Base-by-base conservation (phyloP, 495 filamentous ascomycete genomes). In the Hyaloscypha bicolor region DNA sequence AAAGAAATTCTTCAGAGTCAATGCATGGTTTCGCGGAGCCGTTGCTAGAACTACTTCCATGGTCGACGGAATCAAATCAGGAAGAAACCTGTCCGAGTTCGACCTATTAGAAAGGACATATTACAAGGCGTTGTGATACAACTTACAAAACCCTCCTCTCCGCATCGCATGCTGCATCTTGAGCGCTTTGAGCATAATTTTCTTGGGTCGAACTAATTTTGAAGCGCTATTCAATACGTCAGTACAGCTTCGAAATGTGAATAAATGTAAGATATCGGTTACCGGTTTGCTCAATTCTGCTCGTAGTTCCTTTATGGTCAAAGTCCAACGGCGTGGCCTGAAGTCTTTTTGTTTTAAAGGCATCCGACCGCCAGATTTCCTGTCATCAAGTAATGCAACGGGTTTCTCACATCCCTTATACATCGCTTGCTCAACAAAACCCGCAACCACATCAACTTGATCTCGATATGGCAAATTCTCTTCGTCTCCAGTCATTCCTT, bases 401-500 rank as follows among this genome's bases (percentile, higher is more conserved):
- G 29, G 33, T 9, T 35, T 60, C 57, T 22, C 33, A 9, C 6
- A 21, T 4, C 35, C n/a, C 9, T 21, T 11, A 1, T 9, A 6
- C 25, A 8, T 22, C 35, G 9, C 19, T 37, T 60, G 30, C 57
- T 60, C 57, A 37, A 11, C 29, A 60, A 60, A 60, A 4, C 31
- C 32, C 14, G 30, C 57, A 37, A 60, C 57, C 30, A 33, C 30
- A 4, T 60, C 57, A 4, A 60, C 31, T 39, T 60, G 57, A 39
- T 60, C 57, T 8, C 9, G 30, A 60, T 60, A 60, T 4, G 33
- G 57, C 57, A 60, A 39, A 2, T 21, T 4, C 3, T 39, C 57
- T 60, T 60, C 30, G 57, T 60, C 57, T 33, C 57, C 57, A 33
- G 19, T 37, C 57, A 60, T 35, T 4, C 57, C 57, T 60, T 37